Percentiles rank a stretch among this genome's conserved stretches.
phyloP scores from a whole-genome alignment of 2,329 filamentous ascomycete genomes.

The Magnaporthales sp. region DNA sequence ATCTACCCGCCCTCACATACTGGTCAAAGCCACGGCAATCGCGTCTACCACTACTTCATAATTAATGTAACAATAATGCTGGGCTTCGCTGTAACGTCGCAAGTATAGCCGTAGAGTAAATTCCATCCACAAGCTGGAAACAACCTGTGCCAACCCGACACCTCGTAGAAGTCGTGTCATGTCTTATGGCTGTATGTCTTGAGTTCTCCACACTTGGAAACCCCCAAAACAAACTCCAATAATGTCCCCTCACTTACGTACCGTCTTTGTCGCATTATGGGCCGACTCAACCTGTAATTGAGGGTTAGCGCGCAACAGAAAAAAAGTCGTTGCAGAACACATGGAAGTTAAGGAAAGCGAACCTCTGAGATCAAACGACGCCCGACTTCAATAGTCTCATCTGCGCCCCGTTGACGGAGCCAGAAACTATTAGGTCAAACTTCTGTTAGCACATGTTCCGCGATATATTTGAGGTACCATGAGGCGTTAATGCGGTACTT shows the following conservation, averaged over 20 bases:
- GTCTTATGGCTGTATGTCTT: background rate
- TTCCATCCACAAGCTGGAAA: background rate
- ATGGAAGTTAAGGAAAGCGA: conserved; percentile 6
- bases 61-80: background rate
- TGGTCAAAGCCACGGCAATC: background rate
- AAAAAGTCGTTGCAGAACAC: background rate
- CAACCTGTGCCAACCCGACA: background rate
- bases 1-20: background rate
- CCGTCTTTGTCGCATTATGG: background rate
- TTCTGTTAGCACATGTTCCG: background rate
- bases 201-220: background rate
- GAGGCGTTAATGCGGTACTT: conserved; percentile 15
- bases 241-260: background rate
- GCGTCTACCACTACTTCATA: no score
- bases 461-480: background rate
- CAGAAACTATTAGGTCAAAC: conserved; percentile 40
- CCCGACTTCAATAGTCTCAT: conserved; percentile 49
- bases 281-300: background rate
- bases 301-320: background rate
- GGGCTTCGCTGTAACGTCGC: background rate
- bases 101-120: background rate
- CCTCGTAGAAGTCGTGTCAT: background rate
- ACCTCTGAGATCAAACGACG: conserved; percentile 43
- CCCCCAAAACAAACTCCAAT: background rate
- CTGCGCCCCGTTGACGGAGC: conserved; percentile 49